Base-by-base conservation (phyloP, 768 basidiomycete genomes). In the Mycena epipterygia region DNA sequence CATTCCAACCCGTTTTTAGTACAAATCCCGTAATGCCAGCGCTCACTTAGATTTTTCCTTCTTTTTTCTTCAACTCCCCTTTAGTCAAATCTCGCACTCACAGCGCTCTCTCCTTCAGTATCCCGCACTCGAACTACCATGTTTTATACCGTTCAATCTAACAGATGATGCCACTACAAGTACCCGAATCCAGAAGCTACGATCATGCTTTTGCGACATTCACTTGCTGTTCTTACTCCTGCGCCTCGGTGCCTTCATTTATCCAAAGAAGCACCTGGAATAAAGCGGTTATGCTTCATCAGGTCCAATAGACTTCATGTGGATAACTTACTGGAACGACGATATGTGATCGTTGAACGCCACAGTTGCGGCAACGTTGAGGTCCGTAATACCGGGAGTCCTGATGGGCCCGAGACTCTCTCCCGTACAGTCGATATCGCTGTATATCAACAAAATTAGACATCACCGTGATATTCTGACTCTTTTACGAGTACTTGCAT, bases 261-360 rank as follows among this genome's bases (percentile, higher is more conserved):
- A 44, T 14, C 35, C 35, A 44, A 12, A 44, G 42, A 44, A 44
- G 42, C 42, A 44, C 42, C 42, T 44, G 42, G 5, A 44, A 44
- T 44, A 44, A 44, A 9, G 19, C 19, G 8, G 19, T 44, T 12
- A 44, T 14, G 8, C 42, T 44, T 11, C 11, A 19, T 19, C 5
- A n/a, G n/a, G n/a, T n/a, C n/a, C n/a, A n/a, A 5, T 44, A 6
- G 21, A 17, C n/a, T 44, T 19, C 21, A 44, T 19, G 6, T 44
- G 42, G 42, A 44, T 44, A 5, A 44, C 42, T 44, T 14, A 44
- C 42, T 14, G 5, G 42, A 44, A 44, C 42, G 42, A 44, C 11
- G 42, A 44, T 13, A 60, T 19, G 11, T 46, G 27, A 37, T 60
- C 58, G 58, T 60, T 60, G 58, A 60, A 46, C 29, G 17, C 29